Percentiles rank a stretch among this genome's conserved stretches.
Conservation (phyloP, 331 rosid genomes). For the Quercus tomentella region DNA sequence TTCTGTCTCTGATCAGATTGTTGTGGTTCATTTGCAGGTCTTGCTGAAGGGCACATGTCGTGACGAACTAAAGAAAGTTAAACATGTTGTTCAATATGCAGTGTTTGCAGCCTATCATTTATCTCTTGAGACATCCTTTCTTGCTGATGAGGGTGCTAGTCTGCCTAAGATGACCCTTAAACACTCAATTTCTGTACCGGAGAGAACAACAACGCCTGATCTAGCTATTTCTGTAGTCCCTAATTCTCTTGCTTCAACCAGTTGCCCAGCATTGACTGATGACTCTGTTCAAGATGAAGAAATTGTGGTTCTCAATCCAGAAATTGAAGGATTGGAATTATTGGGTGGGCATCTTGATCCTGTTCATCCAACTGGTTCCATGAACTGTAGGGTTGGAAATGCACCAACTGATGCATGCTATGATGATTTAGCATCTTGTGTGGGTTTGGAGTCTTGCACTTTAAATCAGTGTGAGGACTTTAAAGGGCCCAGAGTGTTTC, state of each 20-base stretch:
- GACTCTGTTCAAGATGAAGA: conserved; percentile 29
- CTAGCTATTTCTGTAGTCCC: conserved; percentile 21
- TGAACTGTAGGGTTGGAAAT: conserved; percentile 30
- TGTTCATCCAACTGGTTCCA: conserved; percentile 32
- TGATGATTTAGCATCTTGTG: conserved; percentile 37
- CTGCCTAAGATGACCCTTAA: conserved; percentile 65
- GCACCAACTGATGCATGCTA: conserved; percentile 25
- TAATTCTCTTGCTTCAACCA: conserved; percentile 22
- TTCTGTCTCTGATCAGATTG: conserved; percentile 20
- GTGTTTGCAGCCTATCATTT: conserved; percentile 98
- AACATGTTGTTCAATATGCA: conserved; percentile 82
- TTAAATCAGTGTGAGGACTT: conserved; percentile 33
- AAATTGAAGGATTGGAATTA: conserved; percentile 38
- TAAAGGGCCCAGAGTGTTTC: conserved; percentile 11
- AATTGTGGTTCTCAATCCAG: conserved; percentile 28
- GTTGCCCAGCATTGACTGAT: conserved; percentile 38
- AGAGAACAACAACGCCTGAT: conserved; percentile 31
- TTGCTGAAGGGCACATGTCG: conserved; percentile 77
- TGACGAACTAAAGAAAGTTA: conserved; percentile 83
- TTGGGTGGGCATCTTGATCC: conserved; percentile 25
- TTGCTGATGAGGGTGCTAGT: conserved; percentile 98
- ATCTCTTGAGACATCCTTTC: conserved; percentile 96
- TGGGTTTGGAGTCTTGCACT: conserved; percentile 28
- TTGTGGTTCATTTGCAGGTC: conserved; percentile 54
- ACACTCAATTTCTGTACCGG: conserved; percentile 31